Evolutionary conservation across 805 yeast genomes (phyloP).

Genomic region (Millerago galiae): DNA sequence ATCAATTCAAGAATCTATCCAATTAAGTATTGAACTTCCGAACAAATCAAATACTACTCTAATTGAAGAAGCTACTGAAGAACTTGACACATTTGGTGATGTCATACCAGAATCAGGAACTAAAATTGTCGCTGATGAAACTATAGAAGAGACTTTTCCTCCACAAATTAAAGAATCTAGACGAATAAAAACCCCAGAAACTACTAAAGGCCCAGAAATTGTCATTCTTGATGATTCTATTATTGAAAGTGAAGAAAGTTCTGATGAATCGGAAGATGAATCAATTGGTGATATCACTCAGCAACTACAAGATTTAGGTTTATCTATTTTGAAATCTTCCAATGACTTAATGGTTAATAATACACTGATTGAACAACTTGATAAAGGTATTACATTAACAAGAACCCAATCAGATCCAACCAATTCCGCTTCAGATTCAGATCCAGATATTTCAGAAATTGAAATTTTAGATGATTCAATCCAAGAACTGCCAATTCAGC

Average conservation of each 20-base stretch:
- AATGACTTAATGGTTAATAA: background rate
- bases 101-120: background rate
- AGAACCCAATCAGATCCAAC: background rate
- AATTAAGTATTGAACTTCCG: background rate
- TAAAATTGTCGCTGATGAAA: background rate
- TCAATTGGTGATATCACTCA: background rate
- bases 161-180: too few relatives aligned
- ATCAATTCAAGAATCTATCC: conserved; percentile 8
- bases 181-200: too few relatives aligned
- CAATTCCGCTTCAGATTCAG: background rate
- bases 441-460: too few relatives aligned
- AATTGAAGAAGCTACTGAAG: background rate
- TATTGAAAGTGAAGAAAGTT: background rate
- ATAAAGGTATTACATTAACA: background rate
- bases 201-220: too few relatives aligned
- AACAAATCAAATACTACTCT: conserved; percentile 9
- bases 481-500: background rate
- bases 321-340: background rate
- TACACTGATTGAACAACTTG: background rate
- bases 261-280: background rate
- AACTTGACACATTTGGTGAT: background rate
- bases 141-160: background rate
- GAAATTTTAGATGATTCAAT: background rate
- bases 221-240: background rate
- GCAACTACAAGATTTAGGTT: conserved; percentile 3